Evolutionary conservation across 164 flowering plant genomes (phyloP).

Genomic region (Akebia trifoliata): DNA sequence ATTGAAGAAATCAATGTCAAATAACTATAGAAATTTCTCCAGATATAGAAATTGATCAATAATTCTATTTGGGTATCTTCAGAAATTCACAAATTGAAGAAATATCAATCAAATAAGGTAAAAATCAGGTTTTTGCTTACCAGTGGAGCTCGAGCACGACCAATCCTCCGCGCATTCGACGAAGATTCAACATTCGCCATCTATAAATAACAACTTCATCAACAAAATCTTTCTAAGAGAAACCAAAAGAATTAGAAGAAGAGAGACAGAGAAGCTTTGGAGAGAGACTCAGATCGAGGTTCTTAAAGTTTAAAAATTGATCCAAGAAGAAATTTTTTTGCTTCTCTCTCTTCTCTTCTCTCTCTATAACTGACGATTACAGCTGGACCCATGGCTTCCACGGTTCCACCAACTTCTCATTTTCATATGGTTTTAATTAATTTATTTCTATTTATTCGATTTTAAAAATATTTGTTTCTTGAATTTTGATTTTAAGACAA

Average conservation of each 20-base stretch:
- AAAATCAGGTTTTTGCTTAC: constrained; percentile 34
- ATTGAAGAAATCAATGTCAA: not conserved
- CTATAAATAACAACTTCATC: constrained; percentile 20
- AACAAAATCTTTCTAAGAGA: not conserved
- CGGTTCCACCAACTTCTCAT: constrained; percentile 26
- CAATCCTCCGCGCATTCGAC: constrained; percentile 51
- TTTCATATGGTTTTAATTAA: too few relatives aligned
- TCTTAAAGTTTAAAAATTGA: constrained; percentile 2
- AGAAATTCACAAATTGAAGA: constrained; percentile 6
- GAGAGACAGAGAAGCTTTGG: not conserved
- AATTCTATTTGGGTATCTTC: constrained; percentile 21
- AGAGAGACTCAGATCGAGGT: constrained; percentile 15
- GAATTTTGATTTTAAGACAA: not conserved
- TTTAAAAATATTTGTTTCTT: not conserved
- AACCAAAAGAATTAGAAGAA: not conserved
- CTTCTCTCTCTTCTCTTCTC: not conserved
- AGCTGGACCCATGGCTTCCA: constrained; percentile 13
- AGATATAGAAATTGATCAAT: too few relatives aligned
- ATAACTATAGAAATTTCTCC: too few relatives aligned
- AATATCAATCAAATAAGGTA: not conserved
- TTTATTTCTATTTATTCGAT: too few relatives aligned
- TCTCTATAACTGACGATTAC: constrained; percentile 12
- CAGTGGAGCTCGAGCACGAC: constrained; percentile 79
- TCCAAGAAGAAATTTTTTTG: constrained; percentile 6
- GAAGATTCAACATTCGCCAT: constrained; percentile 51